Evolutionary conservation across 2,329 filamentous ascomycete genomes (phyloP), one percentile per base, ranked within the genome.

Genomic region (Ascochyta rabiei): DNA sequence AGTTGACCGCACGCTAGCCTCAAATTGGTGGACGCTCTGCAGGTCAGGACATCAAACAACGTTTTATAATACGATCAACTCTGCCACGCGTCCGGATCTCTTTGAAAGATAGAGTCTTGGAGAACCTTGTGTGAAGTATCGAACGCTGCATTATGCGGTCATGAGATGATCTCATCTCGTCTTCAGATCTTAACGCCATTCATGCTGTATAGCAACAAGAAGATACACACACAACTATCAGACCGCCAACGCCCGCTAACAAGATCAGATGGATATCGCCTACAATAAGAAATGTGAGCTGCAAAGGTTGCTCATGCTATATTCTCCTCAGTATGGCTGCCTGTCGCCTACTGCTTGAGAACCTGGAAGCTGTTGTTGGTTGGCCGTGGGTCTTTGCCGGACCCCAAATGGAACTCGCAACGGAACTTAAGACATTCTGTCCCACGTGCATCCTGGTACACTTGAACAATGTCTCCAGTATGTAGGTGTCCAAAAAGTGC

Each of bases 391-490:
- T 70, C 53, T 44, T 59, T 68, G 24, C 72, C 75, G 26, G 70
- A 66, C 5, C 79, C 78, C 34, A 74, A 63, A 56, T 73, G 76
- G 43, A 81, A 76, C 48, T 79, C 76, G 58, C 75, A 78, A 10
- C 63, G 67, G 52, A 81, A 81, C 53, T 73, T 76, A 30, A 80
- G 64, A 30, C 65, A 65, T 37, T 71, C 68, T 1, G 60, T 66
- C 12, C 64, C 63, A 16, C 55, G 75, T n/a, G 66, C 54, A 12
- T 79, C 75, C 38, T 85, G 80, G 81, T 87, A 96, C 6, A 96
- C 84, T 2, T 86, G 84, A 42, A 97, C 83, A 21, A 86, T 80
- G 70, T 97, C 93, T 1, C 90, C 91, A 30, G 89, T 85, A 69
- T 91, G 85, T 13, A 97, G 74, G 50, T 86, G 85, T 23, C 89